Evolutionary conservation across 2,329 filamentous ascomycete genomes (phyloP).

Genomic region (Fusarium solani-melongenae): DNA sequence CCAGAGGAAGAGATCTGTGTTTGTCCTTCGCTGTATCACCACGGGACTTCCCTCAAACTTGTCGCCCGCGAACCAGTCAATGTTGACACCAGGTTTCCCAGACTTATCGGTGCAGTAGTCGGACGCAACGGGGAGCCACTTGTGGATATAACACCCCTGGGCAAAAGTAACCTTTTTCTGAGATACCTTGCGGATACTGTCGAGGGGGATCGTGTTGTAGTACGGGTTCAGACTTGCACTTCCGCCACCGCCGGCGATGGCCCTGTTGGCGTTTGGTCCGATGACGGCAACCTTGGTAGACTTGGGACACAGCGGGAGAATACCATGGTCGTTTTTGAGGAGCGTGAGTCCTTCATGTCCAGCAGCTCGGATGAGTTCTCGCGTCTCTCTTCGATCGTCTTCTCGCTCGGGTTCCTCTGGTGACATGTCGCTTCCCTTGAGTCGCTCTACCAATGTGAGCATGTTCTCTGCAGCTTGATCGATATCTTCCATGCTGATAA

Average conservation of each 20-base stretch:
- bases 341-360: slow-evolving; percentile 72
- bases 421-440: slow-evolving; percentile 69
- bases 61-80: slow-evolving; percentile 74
- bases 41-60: slow-evolving; percentile 68
- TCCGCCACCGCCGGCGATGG: slow-evolving; percentile 75
- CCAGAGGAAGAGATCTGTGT: slow-evolving; percentile 77
- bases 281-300: slow-evolving; percentile 72
- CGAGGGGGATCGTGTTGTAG: slow-evolving; percentile 71
- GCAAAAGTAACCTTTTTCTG: slow-evolving; percentile 69
- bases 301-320: slow-evolving; percentile 68
- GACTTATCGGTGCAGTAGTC: slow-evolving; percentile 47
- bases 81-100: slow-evolving; percentile 69
- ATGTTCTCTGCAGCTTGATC: slow-evolving; percentile 70
- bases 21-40: slow-evolving; percentile 67
- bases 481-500: slow-evolving; percentile 60
- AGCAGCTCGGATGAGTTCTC: slow-evolving; percentile 68
- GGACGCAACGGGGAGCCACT: slow-evolving; percentile 44
- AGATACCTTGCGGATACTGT: slow-evolving; percentile 67
- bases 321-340: slow-evolving; percentile 69
- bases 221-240: slow-evolving; percentile 77
- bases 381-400: slow-evolving; percentile 67
- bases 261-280: slow-evolving; percentile 74
- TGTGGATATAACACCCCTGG: slow-evolving; percentile 43
- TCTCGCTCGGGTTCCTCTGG: slow-evolving; percentile 67
- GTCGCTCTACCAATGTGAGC: slow-evolving; percentile 68